These are phyloP conservation scores for Melastoma candidum DNA, from an alignment of 441 rosid genomes.

Conservation along the genomic window DNA sequence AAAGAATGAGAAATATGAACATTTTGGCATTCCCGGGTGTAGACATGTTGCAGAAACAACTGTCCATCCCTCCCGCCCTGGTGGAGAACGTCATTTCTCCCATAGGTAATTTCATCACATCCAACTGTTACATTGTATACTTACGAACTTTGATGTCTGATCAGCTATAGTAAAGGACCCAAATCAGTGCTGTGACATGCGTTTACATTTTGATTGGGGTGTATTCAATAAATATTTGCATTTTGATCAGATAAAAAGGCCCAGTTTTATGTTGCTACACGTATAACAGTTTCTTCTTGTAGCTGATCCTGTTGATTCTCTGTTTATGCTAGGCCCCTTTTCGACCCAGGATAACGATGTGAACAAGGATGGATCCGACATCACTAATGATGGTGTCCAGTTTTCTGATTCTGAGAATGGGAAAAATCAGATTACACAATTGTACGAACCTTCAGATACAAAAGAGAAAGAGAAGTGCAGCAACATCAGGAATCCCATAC, in stretches of 20 bases:
- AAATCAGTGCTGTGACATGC: too few relatives aligned
- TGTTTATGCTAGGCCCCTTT: too few relatives aligned
- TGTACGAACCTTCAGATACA: conserved; percentile 5
- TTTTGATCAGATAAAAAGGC: too few relatives aligned
- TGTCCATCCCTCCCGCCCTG: conserved; percentile 22
- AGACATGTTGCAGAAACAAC: conserved; percentile 71
- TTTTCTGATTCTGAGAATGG: conserved; percentile 6
- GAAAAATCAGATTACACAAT: conserved; percentile 5
- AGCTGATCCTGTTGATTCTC: too few relatives aligned
- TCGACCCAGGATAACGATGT: too few relatives aligned
- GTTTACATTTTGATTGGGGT: too few relatives aligned
- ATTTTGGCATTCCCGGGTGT: conserved; percentile 86
- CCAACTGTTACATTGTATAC: too few relatives aligned
- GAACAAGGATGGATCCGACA: conserved; percentile 20
- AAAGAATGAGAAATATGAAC: conserved; percentile 50
- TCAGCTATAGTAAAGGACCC: too few relatives aligned
- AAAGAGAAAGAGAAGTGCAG: conserved; percentile 14
- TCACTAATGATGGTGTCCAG: conserved; percentile 14
- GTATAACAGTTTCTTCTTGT: too few relatives aligned
- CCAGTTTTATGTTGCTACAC: too few relatives aligned
- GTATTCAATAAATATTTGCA: too few relatives aligned
- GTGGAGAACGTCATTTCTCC: conserved; percentile 16
- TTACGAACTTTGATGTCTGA: too few relatives aligned
- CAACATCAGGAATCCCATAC: conserved; percentile 4
- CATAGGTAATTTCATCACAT: conserved; percentile 28